phyloP scores from a whole-genome alignment of 768 basidiomycete species.

The Tulasnella sp. region DNA sequence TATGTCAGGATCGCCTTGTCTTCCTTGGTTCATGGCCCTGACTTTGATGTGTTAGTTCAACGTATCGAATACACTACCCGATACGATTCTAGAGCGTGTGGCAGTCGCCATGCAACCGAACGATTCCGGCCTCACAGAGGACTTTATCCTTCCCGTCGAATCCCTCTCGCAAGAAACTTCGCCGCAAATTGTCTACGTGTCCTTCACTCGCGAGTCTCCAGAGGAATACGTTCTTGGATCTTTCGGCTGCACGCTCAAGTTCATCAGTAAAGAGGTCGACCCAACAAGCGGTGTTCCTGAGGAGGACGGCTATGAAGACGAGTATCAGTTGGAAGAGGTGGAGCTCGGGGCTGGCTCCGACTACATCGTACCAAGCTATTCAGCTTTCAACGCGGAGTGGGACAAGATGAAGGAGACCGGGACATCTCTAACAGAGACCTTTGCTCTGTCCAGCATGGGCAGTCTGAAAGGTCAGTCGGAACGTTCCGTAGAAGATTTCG shows the following conservation, averaged over 20 bases:
- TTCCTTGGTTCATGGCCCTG: not conserved
- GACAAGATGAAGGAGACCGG: conserved; percentile 73
- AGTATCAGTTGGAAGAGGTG: conserved; percentile 94
- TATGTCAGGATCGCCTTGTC: conserved; percentile 26
- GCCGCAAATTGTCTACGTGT: conserved; percentile 84
- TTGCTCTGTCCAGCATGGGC: conserved; percentile 83
- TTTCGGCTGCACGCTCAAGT: conserved; percentile 86
- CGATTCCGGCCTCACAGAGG: conserved; percentile 70
- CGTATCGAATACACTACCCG: conserved; percentile 90
- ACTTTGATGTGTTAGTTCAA: conserved; percentile 56
- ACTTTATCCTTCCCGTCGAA: conserved; percentile 83
- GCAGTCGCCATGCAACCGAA: conserved; percentile 86
- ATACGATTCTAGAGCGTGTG: conserved; percentile 89
- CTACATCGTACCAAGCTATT: conserved; percentile 93
- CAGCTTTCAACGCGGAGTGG: conserved; percentile 90
- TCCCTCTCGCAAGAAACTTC: conserved; percentile 57
- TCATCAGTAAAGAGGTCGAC: conserved; percentile 94
- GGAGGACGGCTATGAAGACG: conserved; percentile 98
- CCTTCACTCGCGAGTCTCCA: conserved; percentile 75
- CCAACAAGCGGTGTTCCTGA: conserved; percentile 92
- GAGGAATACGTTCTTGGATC: conserved; percentile 69
- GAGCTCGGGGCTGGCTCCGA: conserved; percentile 87
- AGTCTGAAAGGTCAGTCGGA: conserved; percentile 73
- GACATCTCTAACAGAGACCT: conserved; percentile 72
- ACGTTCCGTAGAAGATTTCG: conserved; percentile 2